A percentile compares a stretch with the other conserved stretches of the same genome.
Evolutionary conservation across 2,329 filamentous ascomycete genomes (phyloP).

Genomic region (Xylariaceae sp.): DNA sequence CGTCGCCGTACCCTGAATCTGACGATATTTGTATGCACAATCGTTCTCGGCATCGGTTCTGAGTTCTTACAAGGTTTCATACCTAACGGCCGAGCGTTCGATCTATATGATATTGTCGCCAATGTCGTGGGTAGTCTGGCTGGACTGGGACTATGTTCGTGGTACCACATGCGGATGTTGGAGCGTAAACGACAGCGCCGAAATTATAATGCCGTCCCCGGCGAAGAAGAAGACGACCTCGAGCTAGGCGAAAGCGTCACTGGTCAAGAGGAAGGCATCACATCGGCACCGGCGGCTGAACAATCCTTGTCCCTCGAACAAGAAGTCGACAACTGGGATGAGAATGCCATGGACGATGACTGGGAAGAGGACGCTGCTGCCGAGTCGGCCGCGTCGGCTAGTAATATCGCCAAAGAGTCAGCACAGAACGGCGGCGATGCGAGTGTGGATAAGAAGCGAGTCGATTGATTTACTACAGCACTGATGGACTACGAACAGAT

Average conservation of each 20-base stretch:
- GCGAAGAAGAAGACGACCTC: conserved; percentile 48
- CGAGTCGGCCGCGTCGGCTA: conserved; percentile 13
- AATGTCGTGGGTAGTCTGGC: conserved; percentile 76
- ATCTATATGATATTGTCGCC: conserved; percentile 80
- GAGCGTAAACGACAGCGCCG: conserved; percentile 75
- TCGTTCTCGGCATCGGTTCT: conserved; percentile 65
- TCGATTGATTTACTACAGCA: conserved; percentile 20
- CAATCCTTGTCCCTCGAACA: conserved; percentile 58
- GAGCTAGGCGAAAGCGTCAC: conserved; percentile 65
- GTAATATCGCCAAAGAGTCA: conserved; percentile 19
- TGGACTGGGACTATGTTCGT: conserved; percentile 70
- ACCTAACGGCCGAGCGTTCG: conserved; percentile 67
- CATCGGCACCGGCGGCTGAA: conserved; percentile 26
- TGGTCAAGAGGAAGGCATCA: conserved; percentile 63
- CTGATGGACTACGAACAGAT: conserved; percentile 10
- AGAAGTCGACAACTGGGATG: conserved; percentile 91
- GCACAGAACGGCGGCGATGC: conserved; percentile 24
- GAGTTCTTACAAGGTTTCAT: conserved; percentile 73
- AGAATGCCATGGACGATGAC: conserved; percentile 62
- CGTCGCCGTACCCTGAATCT: conserved; percentile 81
- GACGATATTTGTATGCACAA: conserved; percentile 75
- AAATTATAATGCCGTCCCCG: conserved; percentile 46
- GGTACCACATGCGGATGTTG: conserved; percentile 95
- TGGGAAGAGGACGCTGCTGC: conserved; percentile 41
- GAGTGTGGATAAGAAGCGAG: conserved; percentile 28